Evolutionary conservation across 73 alveolate species (phyloP), one percentile per base, ranked within the genome.

Genomic region (Diophrys sp.): DNA sequence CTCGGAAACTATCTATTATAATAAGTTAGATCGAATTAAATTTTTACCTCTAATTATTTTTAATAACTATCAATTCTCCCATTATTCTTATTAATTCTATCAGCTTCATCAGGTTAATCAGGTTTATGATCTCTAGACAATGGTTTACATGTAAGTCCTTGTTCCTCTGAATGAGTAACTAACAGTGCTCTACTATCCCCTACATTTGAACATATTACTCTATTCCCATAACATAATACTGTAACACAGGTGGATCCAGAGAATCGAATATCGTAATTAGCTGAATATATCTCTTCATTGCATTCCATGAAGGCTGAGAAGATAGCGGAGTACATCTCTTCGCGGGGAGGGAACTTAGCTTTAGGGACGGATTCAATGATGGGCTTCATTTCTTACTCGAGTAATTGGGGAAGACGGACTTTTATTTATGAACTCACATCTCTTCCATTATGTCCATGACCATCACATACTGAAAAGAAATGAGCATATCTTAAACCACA

Each of bases 191-290:
- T n/a, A 23, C 70, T 28, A 75, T 75, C 83, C 0, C 83, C 83
- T 11, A 57, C 83, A 75, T 75, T 75, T 18, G 83, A 67, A 27
- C 83, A 75, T 23, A 32, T 25, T 57, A 75, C 31, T 5, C 66
- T 33, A 33, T 74, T 71, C 28, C 8, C 81, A n/a, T n/a, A n/a
- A n/a, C n/a, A n/a, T n/a, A n/a, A n/a, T n/a, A n/a, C n/a, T n/a
- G n/a, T n/a, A n/a, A 94, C 95, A 54, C 94, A 94, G 0, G 99
- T 96, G 2, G 98, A 90, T 18, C 99, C 99, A 81, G 95, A 89
- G 77, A 84, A 84, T 28, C 78, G 67, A 31, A 53, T 44, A 54
- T 68, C n/a, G n/a, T n/a, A n/a, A n/a, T n/a, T n/a, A n/a, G n/a
- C n/a, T n/a, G n/a, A n/a, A n/a, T n/a, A n/a, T n/a, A n/a, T n/a